Percentiles rank a stretch among this genome's conserved stretches.
Conservation (phyloP, 768 basidiomycete genomes). For the Phaeotremella skinneri region DNA sequence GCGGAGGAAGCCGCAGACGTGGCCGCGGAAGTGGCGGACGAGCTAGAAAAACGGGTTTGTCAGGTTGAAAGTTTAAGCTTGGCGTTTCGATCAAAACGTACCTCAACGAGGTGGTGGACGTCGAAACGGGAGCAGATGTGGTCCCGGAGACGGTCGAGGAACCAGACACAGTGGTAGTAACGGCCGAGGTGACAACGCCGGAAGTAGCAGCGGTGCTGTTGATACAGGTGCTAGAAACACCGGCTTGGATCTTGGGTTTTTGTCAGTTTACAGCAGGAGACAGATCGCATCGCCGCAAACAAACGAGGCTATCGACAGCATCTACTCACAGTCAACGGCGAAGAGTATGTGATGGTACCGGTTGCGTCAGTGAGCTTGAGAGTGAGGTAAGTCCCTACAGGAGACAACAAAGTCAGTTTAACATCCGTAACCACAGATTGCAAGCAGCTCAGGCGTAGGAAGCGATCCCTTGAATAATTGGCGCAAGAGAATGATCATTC, state of each 20-base stretch:
- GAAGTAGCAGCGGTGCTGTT: conserved; percentile 31
- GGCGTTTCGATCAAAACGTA: neutral
- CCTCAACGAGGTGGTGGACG: neutral
- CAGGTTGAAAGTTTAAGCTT: neutral
- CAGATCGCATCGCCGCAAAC: too few relatives aligned
- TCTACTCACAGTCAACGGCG: conserved; percentile 30
- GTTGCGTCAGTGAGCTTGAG: conserved; percentile 63
- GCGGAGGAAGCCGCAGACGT: conserved; percentile 20
- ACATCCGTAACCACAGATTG: neutral
- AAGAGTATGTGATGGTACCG: conserved; percentile 54
- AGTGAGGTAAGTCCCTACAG: conserved; percentile 59
- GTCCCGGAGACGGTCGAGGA: conserved; percentile 18
- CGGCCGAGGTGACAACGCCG: conserved; percentile 25
- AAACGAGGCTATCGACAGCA: too few relatives aligned
- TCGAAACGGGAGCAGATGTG: conserved; percentile 4
- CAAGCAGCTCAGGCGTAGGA: neutral
- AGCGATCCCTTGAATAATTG: neutral
- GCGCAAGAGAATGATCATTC: neutral
- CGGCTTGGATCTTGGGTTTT: conserved; percentile 32
- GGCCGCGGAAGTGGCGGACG: conserved; percentile 4
- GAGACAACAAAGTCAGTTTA: neutral
- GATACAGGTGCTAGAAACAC: conserved; percentile 39
- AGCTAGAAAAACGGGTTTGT: neutral
- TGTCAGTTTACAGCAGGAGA: neutral
- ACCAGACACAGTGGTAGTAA: conserved; percentile 32